phyloP scores from a whole-genome alignment of 2,329 filamentous ascomycete genomes.

The Aspergillus tamarii region DNA sequence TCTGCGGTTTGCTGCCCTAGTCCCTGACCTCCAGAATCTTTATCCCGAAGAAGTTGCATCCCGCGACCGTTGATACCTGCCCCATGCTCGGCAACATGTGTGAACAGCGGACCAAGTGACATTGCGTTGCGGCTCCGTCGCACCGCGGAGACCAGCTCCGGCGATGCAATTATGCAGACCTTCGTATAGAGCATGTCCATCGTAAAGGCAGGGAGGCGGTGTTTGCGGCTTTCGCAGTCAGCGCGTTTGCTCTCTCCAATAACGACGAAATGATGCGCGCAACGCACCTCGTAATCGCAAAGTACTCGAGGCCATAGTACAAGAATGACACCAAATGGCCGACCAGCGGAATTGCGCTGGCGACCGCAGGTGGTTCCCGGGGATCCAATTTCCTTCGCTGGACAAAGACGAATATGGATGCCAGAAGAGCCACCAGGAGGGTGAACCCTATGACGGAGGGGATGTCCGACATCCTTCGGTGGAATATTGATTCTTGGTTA shows the following conservation, averaged over 20 bases:
- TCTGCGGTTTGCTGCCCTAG: conserved; percentile 22
- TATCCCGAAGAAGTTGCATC: conserved; percentile 25
- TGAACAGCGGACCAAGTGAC: conserved; percentile 30
- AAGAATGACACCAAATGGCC: conserved; percentile 31
- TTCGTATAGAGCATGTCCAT: conserved; percentile 30
- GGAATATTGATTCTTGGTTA: not conserved
- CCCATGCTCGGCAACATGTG: conserved; percentile 18
- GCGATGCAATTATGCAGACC: conserved; percentile 31
- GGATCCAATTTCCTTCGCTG: conserved; percentile 23
- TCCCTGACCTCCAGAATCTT: conserved; percentile 24
- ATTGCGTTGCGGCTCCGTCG: conserved; percentile 29
- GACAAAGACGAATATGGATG: not conserved
- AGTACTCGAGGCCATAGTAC: conserved; percentile 29
- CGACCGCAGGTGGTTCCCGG: conserved; percentile 29
- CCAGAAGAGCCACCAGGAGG: not conserved
- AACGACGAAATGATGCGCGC: not conserved
- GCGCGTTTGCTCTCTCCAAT: not conserved
- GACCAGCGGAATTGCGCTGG: conserved; percentile 27
- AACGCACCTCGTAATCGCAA: conserved; percentile 22
- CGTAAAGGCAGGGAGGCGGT: conserved; percentile 24
- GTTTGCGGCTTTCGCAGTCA: conserved; percentile 20
- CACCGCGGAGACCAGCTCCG: conserved; percentile 24
- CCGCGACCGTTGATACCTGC: conserved; percentile 23
- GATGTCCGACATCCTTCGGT: not conserved
- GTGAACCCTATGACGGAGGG: not conserved